A percentile compares a stretch with the other conserved stretches of the same genome.
These are phyloP conservation scores for Alisma plantagoaquatica DNA, from an alignment of 106 monocot species.

Conservation along the genomic window DNA sequence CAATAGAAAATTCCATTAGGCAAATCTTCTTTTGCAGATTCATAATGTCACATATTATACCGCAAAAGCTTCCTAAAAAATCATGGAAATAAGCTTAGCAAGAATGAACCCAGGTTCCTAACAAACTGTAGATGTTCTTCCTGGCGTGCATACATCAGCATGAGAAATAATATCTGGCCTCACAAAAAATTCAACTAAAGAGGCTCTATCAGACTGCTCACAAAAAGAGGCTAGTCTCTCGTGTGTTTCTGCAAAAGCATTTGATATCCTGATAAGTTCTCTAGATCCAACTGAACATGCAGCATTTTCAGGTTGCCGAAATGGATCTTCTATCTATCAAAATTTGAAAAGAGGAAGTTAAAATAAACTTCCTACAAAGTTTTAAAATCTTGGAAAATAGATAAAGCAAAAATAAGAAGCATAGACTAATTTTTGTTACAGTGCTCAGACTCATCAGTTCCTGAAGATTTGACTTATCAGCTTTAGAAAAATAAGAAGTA, in stretches of 20 bases:
- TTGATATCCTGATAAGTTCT: conserved; percentile 9
- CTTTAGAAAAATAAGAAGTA: neutral
- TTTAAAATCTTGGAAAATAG: no score
- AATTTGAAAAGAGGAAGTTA: neutral
- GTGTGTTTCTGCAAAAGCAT: conserved; percentile 15
- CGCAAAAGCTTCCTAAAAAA: no score
- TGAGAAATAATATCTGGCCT: conserved; percentile 6
- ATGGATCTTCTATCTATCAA: conserved; percentile 16
- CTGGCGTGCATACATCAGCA: neutral
- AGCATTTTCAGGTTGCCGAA: conserved; percentile 11
- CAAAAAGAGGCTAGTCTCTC: conserved; percentile 3
- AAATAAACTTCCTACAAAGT: neutral
- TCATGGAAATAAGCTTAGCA: no score
- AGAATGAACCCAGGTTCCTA: no score
- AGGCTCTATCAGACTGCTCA: conserved; percentile 3
- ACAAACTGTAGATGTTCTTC: no score
- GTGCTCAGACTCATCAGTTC: no score
- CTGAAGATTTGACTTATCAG: neutral
- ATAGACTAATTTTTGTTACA: no score
- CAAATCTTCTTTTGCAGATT: no score
- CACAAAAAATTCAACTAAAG: conserved; percentile 2
- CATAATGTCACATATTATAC: no score
- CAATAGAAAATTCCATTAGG: no score
- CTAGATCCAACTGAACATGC: conserved; percentile 4
- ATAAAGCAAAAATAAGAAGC: no score